Base-by-base conservation (phyloP, 192 early-diverging fungal species). In the Thoreauomyces humboldtii region DNA sequence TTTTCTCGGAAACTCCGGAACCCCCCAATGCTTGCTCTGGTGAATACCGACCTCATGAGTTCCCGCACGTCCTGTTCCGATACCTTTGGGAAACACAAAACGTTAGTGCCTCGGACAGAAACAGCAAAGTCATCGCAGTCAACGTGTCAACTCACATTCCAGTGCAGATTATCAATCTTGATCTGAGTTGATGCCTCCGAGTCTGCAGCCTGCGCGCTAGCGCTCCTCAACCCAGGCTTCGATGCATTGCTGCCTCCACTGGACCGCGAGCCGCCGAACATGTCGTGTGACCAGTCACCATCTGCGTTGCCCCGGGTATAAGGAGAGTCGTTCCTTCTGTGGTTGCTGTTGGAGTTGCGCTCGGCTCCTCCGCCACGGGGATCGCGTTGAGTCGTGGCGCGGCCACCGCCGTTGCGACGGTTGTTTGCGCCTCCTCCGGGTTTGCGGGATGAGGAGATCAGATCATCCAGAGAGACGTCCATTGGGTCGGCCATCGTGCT, bases 41-140 rank as follows among this genome's bases (percentile, higher is more conserved):
- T 2, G 50, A 52, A 46, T 61, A 69, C 67, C 50, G 59, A 69
- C 67, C 67, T 59, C 58, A 69, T 61, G 21, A 69, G 67, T 54
- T 61, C 67, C 21, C 19, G 14, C 33, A 69, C 22, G 19, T 69
- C 67, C 46, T 47, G 33, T 52, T 61, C 50, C 28, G 67, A 50
- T 15, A 69, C 67, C 67, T 69, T 19, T 36, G 53, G 33, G 42
- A 59, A 29, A 6, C 29, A 22, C 22, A 17, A 17, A 24, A 22
- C 25, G 9, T 48, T 9, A 7, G 25, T 50, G 12, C 12, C 22
- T 50, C 47, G 25, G 22, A 9, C 47, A 9, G 7, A 19, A 50
- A 12, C 7, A 24, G 47, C 9, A 50, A 50, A 17, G 27, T 22
- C 21, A 6, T 27, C 27, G 19, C 15, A 31, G 7, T 27, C 27